Conservation (phyloP, 192 early-diverging fungal species). For the Tieghemiomyces parasiticus region DNA sequence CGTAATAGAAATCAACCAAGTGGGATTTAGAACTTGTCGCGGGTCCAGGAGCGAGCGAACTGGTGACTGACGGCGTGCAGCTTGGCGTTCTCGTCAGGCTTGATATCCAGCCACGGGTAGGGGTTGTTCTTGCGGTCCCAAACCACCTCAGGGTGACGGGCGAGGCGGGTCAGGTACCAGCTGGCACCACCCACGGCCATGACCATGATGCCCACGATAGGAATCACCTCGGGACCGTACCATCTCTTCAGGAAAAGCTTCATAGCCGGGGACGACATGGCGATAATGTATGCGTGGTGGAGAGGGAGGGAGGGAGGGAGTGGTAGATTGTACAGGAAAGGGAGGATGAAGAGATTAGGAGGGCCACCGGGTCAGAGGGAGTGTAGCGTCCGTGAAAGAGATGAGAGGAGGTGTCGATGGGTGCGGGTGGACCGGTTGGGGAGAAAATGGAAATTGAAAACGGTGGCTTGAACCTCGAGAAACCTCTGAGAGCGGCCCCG, state of each 20-base stretch:
- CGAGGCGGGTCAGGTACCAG: slow-evolving; percentile 17
- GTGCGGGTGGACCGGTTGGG: too few relatives aligned
- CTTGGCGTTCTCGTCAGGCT: slow-evolving; percentile 6
- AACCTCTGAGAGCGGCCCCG: too few relatives aligned
- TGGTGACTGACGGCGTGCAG: neutral
- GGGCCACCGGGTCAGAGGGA: too few relatives aligned
- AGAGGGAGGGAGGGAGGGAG: neutral
- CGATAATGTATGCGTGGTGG: neutral
- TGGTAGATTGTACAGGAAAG: neutral
- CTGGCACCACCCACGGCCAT: slow-evolving; percentile 14
- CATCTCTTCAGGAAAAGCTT: neutral
- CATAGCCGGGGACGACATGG: neutral
- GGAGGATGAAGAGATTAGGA: too few relatives aligned
- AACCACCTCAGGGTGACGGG: slow-evolving; percentile 16
- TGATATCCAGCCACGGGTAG: slow-evolving; percentile 12
- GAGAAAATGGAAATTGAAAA: too few relatives aligned
- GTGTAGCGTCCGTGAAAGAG: too few relatives aligned
- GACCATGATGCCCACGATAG: slow-evolving; percentile 16
- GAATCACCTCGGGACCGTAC: slow-evolving; percentile 11
- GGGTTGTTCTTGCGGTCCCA: slow-evolving; percentile 17
- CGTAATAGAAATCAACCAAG: neutral
- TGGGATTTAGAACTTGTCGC: slow-evolving; percentile 2
- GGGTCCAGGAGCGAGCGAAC: slow-evolving; percentile 1
- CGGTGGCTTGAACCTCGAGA: too few relatives aligned
- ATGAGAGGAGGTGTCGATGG: too few relatives aligned